A percentile compares a stretch with the other conserved stretches of the same genome.
Conservation (phyloP, 2,329 filamentous ascomycete species). For the Ophiostoma ips region DNA sequence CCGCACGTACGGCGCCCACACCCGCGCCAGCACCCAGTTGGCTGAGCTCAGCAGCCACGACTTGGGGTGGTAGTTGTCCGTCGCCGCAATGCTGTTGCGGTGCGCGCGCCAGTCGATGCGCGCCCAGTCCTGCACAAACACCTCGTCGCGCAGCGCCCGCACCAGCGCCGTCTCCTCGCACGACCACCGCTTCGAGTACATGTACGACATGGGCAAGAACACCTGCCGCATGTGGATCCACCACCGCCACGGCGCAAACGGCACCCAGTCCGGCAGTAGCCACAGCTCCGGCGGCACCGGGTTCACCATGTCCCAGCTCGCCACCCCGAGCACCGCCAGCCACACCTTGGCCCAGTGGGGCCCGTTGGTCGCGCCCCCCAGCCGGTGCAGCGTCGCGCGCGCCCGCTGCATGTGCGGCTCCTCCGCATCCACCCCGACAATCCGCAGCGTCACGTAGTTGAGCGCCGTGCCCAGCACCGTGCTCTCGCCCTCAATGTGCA, state of each 20-base stretch:
- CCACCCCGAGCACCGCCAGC: conserved; percentile 72
- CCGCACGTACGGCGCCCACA: conserved; percentile 71
- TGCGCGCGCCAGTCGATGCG: conserved; percentile 64
- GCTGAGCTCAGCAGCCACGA: conserved; percentile 63
- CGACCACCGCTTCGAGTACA: conserved; percentile 73
- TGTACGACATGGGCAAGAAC: conserved; percentile 81
- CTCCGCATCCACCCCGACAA: conserved; percentile 72
- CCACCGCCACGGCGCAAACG: conserved; percentile 84
- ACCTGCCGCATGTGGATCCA: conserved; percentile 98
- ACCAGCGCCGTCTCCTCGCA: conserved; percentile 65
- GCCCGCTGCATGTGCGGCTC: conserved; percentile 78
- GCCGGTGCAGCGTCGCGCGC: conserved; percentile 62
- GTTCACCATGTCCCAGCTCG: conserved; percentile 85
- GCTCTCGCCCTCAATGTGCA: conserved; percentile 89
- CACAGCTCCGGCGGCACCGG: conserved; percentile 88
- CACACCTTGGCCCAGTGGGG: conserved; percentile 98
- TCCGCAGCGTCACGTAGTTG: conserved; percentile 71
- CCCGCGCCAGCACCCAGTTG: conserved; percentile 64
- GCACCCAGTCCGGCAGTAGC: conserved; percentile 83
- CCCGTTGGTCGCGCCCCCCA: conserved; percentile 70
- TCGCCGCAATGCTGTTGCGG: conserved; percentile 65
- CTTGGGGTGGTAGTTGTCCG: conserved; percentile 90
- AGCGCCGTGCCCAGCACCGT: conserved; percentile 80
- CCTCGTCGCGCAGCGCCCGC: conserved; percentile 58
- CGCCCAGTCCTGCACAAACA: conserved; percentile 68